Percentiles rank a stretch among this genome's conserved stretches.
phyloP scores from a whole-genome alignment of 2,329 filamentous ascomycete genomes.

The Davidsoniella australis region DNA sequence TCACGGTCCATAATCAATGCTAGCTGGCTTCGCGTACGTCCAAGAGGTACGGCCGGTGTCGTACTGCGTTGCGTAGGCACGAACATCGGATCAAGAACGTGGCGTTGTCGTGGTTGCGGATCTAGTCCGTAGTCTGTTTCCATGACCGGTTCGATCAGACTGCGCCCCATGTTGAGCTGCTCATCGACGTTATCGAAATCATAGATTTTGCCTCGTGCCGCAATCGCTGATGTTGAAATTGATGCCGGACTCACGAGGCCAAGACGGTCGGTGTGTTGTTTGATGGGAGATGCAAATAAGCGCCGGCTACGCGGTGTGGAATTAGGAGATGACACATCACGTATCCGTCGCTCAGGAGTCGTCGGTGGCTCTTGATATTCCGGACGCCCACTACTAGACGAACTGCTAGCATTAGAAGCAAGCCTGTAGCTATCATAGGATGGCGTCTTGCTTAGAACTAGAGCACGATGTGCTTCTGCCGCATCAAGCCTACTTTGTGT shows the following conservation, averaged over 20 bases:
- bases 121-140: conserved; percentile 17
- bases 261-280: background rate
- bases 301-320: conserved; percentile 1
- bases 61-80: conserved; percentile 33
- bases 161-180: conserved; percentile 11
- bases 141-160: conserved; percentile 7
- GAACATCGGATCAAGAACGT: conserved; percentile 23
- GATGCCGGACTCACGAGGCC: conserved; percentile 1
- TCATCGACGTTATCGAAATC: conserved; percentile 20
- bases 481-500: conserved; percentile 4
- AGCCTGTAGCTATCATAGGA: conserved; percentile 1
- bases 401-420: background rate
- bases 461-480: background rate
- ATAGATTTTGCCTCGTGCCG: conserved; percentile 27
- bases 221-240: conserved; percentile 23
- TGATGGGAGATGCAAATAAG: conserved; percentile 6
- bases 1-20: conserved; percentile 39
- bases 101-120: conserved; percentile 15
- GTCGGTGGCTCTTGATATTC: background rate
- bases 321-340: background rate
- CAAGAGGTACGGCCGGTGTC: conserved; percentile 30
- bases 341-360: background rate
- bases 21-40: conserved; percentile 43
- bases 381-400: background rate
- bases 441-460: background rate